These are phyloP conservation scores for Monosporascus sp. DNA, from an alignment of 2,329 filamentous ascomycete genomes.

Conservation along the genomic window DNA sequence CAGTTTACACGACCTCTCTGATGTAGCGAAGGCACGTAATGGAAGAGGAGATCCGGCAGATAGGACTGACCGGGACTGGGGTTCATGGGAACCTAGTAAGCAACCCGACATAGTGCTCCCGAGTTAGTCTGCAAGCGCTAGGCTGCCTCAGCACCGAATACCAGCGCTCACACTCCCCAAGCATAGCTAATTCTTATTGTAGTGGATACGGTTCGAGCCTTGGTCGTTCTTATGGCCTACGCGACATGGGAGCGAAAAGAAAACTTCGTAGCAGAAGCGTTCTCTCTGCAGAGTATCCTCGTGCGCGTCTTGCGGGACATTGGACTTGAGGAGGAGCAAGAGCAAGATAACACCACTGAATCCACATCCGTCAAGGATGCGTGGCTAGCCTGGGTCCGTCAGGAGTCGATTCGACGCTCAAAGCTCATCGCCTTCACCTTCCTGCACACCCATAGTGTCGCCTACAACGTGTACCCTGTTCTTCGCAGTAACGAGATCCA, in stretches of 20 bases:
- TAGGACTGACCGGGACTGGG: constrained; percentile 6
- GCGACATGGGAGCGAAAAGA: constrained; percentile 32
- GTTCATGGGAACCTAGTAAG: constrained; percentile 18
- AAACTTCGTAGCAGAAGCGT: constrained; percentile 28
- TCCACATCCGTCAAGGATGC: constrained; percentile 5
- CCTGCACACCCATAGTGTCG: constrained; percentile 32
- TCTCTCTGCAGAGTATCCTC: constrained; percentile 27
- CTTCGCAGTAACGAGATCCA: constrained; percentile 31
- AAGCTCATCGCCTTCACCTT: constrained; percentile 34
- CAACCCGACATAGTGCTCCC: neutral
- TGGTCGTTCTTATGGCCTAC: constrained; percentile 32
- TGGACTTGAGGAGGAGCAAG: constrained; percentile 22
- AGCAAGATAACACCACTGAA: neutral
- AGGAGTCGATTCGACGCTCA: constrained; percentile 27
- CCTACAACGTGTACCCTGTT: constrained; percentile 32
- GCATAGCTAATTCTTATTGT: neutral
- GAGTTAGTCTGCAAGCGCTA: neutral
- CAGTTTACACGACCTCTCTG: constrained; percentile 9
- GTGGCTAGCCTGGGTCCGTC: constrained; percentile 27
- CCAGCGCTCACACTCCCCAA: too few species aligned
- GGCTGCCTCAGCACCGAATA: too few species aligned
- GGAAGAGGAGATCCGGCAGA: neutral
- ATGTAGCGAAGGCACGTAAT: neutral
- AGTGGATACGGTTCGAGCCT: constrained; percentile 27
- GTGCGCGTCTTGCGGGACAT: constrained; percentile 28